Evolutionary conservation across 2,329 filamentous ascomycete species (phyloP).

Genomic region (Scopulariopsis brevicaulis): DNA sequence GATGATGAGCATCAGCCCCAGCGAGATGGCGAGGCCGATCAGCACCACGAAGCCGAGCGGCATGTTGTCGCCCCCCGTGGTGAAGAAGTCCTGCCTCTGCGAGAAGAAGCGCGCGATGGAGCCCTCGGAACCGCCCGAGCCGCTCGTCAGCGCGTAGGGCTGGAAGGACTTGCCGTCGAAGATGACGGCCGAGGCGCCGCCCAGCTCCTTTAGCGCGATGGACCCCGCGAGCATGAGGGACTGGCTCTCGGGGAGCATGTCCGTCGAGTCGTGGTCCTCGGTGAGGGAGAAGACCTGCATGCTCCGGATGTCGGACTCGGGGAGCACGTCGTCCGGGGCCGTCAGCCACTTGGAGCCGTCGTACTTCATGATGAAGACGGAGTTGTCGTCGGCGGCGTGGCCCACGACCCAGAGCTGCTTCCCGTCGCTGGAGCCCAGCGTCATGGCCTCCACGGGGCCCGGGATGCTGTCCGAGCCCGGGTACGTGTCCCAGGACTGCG

Average conservation of each 20-base stretch:
- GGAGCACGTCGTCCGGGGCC: conserved; percentile 47
- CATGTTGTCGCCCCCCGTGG: conserved; percentile 44
- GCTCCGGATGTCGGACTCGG: conserved; percentile 59
- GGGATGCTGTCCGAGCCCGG: conserved; percentile 56
- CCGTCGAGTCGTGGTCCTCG: conserved; percentile 50
- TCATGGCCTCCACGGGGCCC: conserved; percentile 68
- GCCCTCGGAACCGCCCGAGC: conserved; percentile 51
- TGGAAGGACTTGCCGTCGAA: conserved; percentile 73
- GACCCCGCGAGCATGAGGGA: conserved; percentile 77
- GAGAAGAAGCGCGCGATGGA: conserved; percentile 77
- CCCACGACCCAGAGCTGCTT: conserved; percentile 77
- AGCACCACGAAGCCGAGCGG: conserved; percentile 69
- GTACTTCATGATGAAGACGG: conserved; percentile 72
- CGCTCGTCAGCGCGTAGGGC: conserved; percentile 73
- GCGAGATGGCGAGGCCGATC: conserved; percentile 67
- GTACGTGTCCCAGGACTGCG: conserved; percentile 54
- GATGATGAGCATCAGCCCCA: conserved; percentile 66
- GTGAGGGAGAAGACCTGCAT: conserved; percentile 72
- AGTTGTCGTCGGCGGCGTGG: conserved; percentile 46
- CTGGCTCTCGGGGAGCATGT: conserved; percentile 55
- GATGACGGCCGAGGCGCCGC: conserved; percentile 72
- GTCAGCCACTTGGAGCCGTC: conserved; percentile 61
- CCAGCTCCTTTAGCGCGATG: conserved; percentile 63
- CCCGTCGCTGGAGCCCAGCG: conserved; percentile 59
- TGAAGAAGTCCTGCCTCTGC: conserved; percentile 69